phyloP scores from a whole-genome alignment of 75 land plant species.

The Pinus taeda region DNA sequence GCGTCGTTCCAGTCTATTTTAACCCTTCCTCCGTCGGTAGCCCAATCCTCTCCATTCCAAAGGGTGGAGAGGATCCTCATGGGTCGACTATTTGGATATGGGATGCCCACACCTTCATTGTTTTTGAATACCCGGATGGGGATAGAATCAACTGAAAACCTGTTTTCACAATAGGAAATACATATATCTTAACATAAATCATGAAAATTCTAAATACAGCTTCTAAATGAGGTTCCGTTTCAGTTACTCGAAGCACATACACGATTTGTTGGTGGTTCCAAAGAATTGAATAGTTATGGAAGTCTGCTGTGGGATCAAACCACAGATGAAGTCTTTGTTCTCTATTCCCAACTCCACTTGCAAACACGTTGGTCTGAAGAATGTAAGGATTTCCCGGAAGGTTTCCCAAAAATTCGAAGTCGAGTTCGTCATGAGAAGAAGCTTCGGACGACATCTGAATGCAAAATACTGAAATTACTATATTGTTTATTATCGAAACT shows the following conservation, averaged over 20 bases:
- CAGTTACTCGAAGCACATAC: background rate
- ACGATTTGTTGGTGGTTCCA: slow-evolving; percentile 15
- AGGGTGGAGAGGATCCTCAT: slow-evolving; percentile 28
- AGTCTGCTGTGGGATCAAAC: slow-evolving; percentile 14
- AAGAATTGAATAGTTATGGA: slow-evolving; percentile 13
- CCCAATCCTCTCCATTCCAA: slow-evolving; percentile 41
- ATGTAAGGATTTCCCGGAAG: slow-evolving; percentile 6
- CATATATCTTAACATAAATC: background rate
- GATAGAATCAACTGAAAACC: slow-evolving; percentile 27
- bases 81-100: slow-evolving; percentile 23
- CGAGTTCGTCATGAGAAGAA: slow-evolving; percentile 9
- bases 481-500: background rate
- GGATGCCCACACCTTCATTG: slow-evolving; percentile 34
- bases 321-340: slow-evolving; percentile 12
- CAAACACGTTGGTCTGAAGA: slow-evolving; percentile 14
- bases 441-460: slow-evolving; percentile 6
- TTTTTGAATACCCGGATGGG: slow-evolving; percentile 45
- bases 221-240: background rate
- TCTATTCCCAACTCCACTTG: slow-evolving; percentile 11
- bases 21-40: slow-evolving; percentile 32
- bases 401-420: slow-evolving; percentile 15
- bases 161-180: background rate
- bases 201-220: background rate
- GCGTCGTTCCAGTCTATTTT: slow-evolving; percentile 33
- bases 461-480: background rate